These are phyloP conservation scores for Helianthus annuus DNA, from an alignment of 129 eudicot species.

Conservation along the genomic window HanXRQr2.0-SUNRISE NC_035436.2:63834031-63834530, in stretches of 20 bases:
- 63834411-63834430: background rate
- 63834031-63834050: background rate
- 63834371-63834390: background rate
- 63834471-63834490: constrained; percentile 8
- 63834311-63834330: background rate
- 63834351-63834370: background rate
- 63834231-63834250: constrained; percentile 7
- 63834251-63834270: background rate
- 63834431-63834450: background rate
- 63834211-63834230: constrained; percentile 12
- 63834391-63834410: background rate
- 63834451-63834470: background rate
- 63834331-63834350: background rate
- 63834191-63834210: background rate
- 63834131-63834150: background rate
- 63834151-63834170: background rate
- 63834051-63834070: background rate
- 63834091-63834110: background rate
- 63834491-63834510: background rate
- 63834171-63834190: constrained; percentile 8
- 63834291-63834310: background rate
- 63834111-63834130: background rate
- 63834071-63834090: background rate
- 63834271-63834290: background rate
- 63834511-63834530: background rate